Percentiles rank a stretch among this genome's conserved stretches.
These are phyloP conservation scores for Dothideomycetes sp. DNA, from an alignment of 2,329 filamentous ascomycete species.

Conservation along the genomic window DNA sequence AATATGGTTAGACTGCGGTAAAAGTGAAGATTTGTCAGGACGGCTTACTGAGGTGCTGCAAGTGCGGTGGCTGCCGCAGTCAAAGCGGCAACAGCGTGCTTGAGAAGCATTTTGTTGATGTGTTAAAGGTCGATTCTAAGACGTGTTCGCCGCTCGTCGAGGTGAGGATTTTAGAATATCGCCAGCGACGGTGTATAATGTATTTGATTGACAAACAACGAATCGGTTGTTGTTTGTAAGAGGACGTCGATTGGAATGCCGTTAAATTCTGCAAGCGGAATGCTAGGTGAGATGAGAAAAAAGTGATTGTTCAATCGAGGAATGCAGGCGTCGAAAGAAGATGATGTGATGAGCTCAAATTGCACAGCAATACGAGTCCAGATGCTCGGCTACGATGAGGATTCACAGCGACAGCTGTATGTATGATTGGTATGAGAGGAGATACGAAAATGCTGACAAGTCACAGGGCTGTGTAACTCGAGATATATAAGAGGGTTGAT, in stretches of 20 bases:
- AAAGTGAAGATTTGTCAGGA: conserved; percentile 8
- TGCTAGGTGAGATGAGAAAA: conserved; percentile 11
- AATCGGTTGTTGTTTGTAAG: conserved; percentile 7
- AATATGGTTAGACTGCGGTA: neutral
- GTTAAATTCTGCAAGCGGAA: conserved; percentile 11
- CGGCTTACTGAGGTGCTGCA: conserved; percentile 21
- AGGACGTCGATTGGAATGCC: conserved; percentile 5
- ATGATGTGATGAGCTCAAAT: conserved; percentile 4
- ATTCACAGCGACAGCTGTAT: conserved; percentile 6
- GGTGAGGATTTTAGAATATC: neutral
- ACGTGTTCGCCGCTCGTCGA: neutral
- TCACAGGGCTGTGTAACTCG: neutral
- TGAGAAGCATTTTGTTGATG: conserved; percentile 21
- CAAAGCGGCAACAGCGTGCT: conserved; percentile 19
- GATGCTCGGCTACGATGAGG: conserved; percentile 6
- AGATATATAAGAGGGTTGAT: neutral
- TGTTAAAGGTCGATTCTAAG: conserved; percentile 1
- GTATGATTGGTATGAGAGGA: neutral
- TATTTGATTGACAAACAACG: conserved; percentile 3
- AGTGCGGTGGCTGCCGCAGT: conserved; percentile 19
- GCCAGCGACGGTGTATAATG: conserved; percentile 2
- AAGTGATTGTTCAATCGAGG: conserved; percentile 11
- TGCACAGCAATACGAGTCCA: conserved; percentile 13
- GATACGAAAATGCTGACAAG: neutral
- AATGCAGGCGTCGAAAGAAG: too few species aligned